phyloP scores from a whole-genome alignment of 345 rosid species.

The Eucalyptus coolabah region DNA sequence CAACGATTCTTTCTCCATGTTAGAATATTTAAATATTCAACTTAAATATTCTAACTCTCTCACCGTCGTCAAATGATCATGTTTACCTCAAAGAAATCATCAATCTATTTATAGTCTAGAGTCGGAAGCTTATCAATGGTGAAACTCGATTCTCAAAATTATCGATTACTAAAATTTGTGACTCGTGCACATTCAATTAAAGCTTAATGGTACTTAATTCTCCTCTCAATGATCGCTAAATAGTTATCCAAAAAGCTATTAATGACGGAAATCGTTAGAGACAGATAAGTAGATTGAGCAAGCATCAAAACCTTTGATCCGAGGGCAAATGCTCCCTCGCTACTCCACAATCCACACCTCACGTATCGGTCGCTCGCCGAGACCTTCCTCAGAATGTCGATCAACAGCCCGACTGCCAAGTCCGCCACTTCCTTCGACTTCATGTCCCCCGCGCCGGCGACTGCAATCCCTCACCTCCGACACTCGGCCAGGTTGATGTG shows the following conservation, averaged over 20 bases:
- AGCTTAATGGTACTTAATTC: too few relatives aligned
- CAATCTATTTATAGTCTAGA: too few relatives aligned
- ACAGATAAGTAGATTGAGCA: not conserved
- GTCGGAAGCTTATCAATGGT: not conserved
- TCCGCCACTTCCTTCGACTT: not conserved
- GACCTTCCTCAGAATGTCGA: not conserved
- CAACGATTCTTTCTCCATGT: not conserved
- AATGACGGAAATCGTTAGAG: not conserved
- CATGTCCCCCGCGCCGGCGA: rapidly evolving
- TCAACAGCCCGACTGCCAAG: not conserved
- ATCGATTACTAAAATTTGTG: not conserved
- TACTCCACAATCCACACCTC: not conserved
- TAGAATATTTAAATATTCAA: too few relatives aligned
- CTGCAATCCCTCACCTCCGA: not conserved
- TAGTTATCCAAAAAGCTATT: not conserved
- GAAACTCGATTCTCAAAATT: not conserved
- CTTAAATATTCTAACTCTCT: not conserved
- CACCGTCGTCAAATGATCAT: not conserved
- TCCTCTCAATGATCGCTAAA: too few relatives aligned
- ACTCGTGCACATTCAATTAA: too few relatives aligned
- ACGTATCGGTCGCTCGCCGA: not conserved
- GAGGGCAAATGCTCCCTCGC: not conserved
- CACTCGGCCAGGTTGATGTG: not conserved
- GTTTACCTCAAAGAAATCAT: not conserved
- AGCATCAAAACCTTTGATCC: not conserved